These are phyloP conservation scores for Miscanthus lutarioriparius DNA, from an alignment of 176 grass and related monocot genomes.

Conservation along the genomic window DNA sequence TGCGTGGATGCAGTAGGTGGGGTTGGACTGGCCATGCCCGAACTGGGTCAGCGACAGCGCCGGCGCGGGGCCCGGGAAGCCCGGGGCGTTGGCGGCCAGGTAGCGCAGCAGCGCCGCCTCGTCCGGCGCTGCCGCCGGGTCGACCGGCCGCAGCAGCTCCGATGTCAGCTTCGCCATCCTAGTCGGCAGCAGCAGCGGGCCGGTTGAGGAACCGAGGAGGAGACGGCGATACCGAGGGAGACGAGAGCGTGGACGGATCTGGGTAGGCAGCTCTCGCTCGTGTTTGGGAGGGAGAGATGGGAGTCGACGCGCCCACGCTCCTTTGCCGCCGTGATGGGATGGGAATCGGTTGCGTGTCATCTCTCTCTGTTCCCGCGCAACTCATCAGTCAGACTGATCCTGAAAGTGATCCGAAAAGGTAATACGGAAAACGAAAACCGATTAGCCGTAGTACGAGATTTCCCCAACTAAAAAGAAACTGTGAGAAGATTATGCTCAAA, in stretches of 20 bases:
- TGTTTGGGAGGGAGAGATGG: too few species aligned
- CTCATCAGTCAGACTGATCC: too few species aligned
- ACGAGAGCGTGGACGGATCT: neutral
- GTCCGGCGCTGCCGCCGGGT: constrained; percentile 57
- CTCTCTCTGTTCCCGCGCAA: too few species aligned
- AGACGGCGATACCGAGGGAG: neutral
- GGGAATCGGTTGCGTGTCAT: too few species aligned
- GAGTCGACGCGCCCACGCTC: too few species aligned
- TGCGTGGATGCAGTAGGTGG: constrained; percentile 75
- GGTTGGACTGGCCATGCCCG: constrained; percentile 92
- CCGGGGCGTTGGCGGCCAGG: constrained; percentile 56
- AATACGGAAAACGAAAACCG: too few species aligned
- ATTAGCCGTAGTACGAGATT: too few species aligned
- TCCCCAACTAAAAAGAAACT: too few species aligned
- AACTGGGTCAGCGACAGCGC: constrained; percentile 62
- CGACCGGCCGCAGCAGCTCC: constrained; percentile 60
- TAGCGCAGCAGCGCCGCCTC: constrained; percentile 77
- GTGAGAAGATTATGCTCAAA: too few species aligned
- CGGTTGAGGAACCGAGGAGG: neutral
- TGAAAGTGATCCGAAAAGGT: too few species aligned
- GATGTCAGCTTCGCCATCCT: constrained; percentile 67
- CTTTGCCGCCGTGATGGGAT: too few species aligned
- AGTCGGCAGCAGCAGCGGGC: neutral
- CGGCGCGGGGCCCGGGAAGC: constrained; percentile 50
- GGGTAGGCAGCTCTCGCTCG: too few species aligned